phyloP scores from a whole-genome alignment of 2,329 filamentous ascomycete species.

The Colletotrichum falcatum region DNA sequence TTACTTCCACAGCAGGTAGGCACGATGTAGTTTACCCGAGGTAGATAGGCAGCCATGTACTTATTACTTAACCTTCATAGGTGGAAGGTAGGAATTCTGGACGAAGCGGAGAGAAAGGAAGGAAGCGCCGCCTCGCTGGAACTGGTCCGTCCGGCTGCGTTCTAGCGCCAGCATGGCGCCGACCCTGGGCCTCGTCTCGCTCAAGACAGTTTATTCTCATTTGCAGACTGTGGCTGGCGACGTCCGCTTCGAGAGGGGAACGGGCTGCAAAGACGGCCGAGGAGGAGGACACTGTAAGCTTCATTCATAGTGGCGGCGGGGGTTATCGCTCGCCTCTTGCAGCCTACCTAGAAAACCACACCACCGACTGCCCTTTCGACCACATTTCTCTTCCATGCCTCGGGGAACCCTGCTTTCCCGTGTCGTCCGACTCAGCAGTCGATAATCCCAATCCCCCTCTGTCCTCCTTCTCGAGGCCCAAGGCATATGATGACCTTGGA shows the following conservation, averaged over 20 bases:
- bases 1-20: too few relatives aligned
- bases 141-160: slow-evolving; percentile 25
- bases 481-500: not conserved
- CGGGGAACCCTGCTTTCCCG: not conserved
- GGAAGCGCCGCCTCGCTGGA: slow-evolving; percentile 20
- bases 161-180: slow-evolving; percentile 1
- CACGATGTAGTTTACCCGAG: too few relatives aligned
- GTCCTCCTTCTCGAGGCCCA: not conserved
- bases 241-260: too few relatives aligned
- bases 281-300: too few relatives aligned
- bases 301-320: too few relatives aligned
- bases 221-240: too few relatives aligned
- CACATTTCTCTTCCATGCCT: slow-evolving; percentile 3
- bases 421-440: not conserved
- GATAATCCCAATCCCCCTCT: not conserved
- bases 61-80: too few relatives aligned
- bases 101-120: slow-evolving; percentile 1
- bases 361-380: slow-evolving; percentile 5
- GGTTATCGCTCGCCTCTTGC: slow-evolving; percentile 23
- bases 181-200: not conserved
- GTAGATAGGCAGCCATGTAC: too few relatives aligned
- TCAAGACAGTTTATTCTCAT: slow-evolving; percentile 4
- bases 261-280: too few relatives aligned
- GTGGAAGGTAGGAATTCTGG: not conserved
- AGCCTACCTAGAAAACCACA: slow-evolving; percentile 25